Conservation (phyloP, 169 alveolate genomes). For the Plasmodium fragile region DNA sequence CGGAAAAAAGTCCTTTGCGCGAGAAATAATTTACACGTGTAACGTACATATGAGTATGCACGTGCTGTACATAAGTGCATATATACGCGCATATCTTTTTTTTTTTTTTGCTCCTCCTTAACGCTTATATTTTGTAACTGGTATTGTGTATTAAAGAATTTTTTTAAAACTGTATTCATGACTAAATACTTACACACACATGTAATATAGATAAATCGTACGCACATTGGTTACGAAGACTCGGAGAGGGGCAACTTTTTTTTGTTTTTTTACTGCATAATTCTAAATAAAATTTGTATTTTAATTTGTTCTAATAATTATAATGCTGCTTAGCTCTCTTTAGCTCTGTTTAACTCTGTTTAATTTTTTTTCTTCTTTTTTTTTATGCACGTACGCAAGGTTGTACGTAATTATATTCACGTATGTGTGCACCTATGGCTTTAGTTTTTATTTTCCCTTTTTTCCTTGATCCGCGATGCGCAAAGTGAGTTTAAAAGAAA, state of each 20-base stretch:
- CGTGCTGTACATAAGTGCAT: not conserved
- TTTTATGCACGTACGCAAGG: not conserved
- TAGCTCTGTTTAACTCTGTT: not conserved
- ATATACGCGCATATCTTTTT: not conserved
- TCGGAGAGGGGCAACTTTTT: not conserved
- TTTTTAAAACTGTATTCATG: not conserved
- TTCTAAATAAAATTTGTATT: slow-evolving; percentile 9
- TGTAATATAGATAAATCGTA: not conserved
- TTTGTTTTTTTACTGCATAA: not conserved
- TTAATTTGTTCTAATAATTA: slow-evolving; percentile 9
- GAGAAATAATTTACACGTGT: not conserved
- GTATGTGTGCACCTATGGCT: not conserved
- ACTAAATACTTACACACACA: not conserved
- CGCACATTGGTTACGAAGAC: slow-evolving; percentile 14
- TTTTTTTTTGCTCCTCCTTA: too few species aligned
- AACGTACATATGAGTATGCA: not conserved
- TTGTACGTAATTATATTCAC: not conserved
- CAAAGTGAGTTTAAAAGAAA: not conserved
- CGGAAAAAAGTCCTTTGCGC: not conserved
- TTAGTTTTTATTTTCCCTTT: not conserved
- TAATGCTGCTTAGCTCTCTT: not conserved
- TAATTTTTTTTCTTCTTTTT: not conserved
- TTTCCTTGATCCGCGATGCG: not conserved
- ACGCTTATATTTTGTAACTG: not conserved
- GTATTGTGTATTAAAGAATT: not conserved